Evolutionary conservation across 331 rosid species (phyloP), one percentile per base, ranked within the genome.

Genomic region (Acacia pycnantha): DNA sequence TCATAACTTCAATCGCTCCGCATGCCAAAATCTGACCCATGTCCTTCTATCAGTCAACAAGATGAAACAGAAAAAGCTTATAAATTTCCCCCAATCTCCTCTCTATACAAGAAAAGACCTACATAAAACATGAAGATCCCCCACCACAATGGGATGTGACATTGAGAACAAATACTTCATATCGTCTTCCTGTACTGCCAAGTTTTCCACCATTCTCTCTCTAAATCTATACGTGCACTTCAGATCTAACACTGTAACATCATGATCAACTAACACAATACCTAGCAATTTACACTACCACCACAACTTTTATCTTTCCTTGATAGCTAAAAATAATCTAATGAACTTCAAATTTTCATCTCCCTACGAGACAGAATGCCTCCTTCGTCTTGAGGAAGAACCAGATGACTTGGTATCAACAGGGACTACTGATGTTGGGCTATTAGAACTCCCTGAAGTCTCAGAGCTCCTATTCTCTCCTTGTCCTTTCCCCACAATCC

Each of bases 381-480:
- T 92, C 87, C 97, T 75, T 71, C 87, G 95, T 83, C 99, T 94
- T 65, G 97, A 76, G 8, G 91, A 89, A 70, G 97, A 91, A 69
- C 91, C 88, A 15, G 93, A 87, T 73, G 95, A 92, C 83, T 96
- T 96, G 74, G 87, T 80, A 70, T 93, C 97, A 21, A 90, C 92
- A 44, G 91, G 94, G 74, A 79, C 94, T 37, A 89, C 48, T 50
- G 98, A 95, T 50, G 91, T 92, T 40, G 98, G 99, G 73, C 98
- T 94, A 81, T 92, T 93, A 74, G 99, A 96, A 82, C 98, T 94
- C 74, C 90, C 97, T n/a, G 99, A 96, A 16, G 98, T 94, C 80
- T 96, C 99, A 0, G 97, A 90, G 79, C 98, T 93, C 85, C 83
- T 88, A 70, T 91, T 92, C 65, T 84, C 99, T 68, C 89, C 99